Base-by-base conservation (phyloP, 192 early-diverging fungal species). In the Coemansia sp. region DNA sequence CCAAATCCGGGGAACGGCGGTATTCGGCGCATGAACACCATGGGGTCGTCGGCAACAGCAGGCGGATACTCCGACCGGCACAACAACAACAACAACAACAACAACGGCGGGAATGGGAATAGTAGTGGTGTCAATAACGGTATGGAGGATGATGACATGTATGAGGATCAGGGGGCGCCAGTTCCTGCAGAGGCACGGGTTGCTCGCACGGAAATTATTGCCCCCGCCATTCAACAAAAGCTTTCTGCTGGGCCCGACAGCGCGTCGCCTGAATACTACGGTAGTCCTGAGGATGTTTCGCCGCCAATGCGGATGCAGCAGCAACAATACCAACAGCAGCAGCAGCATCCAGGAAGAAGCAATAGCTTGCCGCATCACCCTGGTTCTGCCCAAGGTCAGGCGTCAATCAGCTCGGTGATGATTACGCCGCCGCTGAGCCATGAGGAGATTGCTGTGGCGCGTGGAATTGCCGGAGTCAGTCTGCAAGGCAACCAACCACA, bases 401-500 rank as follows among this genome's bases (percentile, higher is more conserved):
- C 77, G 61, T 61, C 61, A 13, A 40, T 48, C 37, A 61, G 61
- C 15, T 56, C 73, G 7, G 49, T 65, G 7, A 81, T 81, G 74
- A 76, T 76, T 71, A 71, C 79, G 16, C 74, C 71, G 53, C 74
- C 79, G 26, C 58, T 82, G 41, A 74, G 65, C 66, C 75, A 82
- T 21, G 79, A 82, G 48, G 79, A 82, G 19, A 45, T 72, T 18
- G 65, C 66, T 5, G 67, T 65, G 1, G 57, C 74, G 12, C 79
- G 75, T 21, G 74, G 79, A 0, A 40, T 82, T 44, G 75, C 74
- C 5, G 79, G 64, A 2, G 76, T 81, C 41, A 41, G 64, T n/a
- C 50, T 58, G 16, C 40, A 49, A 10, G 43, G 40, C 64, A 54
- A 40, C 64, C 12, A 40, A 21, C 53, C 56, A 10, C 50, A 41